These are phyloP conservation scores for Xylariomycetidae sp. DNA, from an alignment of 2,329 filamentous ascomycete species.

Conservation along the genomic window DNA sequence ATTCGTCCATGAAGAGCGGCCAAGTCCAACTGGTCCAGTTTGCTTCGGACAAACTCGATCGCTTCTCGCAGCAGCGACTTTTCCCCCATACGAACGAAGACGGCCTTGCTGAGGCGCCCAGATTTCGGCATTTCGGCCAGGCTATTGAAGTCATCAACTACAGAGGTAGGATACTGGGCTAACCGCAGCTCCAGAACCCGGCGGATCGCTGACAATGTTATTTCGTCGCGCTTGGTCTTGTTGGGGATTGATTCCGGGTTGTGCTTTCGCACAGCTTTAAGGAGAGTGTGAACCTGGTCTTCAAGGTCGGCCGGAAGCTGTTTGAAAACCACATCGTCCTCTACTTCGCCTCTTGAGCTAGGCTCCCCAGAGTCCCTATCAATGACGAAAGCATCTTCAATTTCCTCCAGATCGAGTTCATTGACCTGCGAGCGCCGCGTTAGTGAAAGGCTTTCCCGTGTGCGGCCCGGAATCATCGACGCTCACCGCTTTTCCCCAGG, in stretches of 20 bases:
- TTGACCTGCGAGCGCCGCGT: slow-evolving; percentile 31
- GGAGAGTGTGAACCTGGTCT: slow-evolving; percentile 45
- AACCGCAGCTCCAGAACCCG: slow-evolving; percentile 33
- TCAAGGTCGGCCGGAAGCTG: slow-evolving; percentile 46
- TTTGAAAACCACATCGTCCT: slow-evolving; percentile 31
- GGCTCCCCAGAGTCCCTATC: slow-evolving; percentile 51
- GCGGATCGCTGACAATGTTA: slow-evolving; percentile 36
- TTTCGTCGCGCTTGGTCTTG: slow-evolving; percentile 45
- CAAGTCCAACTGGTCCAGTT: slow-evolving; percentile 14
- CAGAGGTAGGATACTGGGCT: slow-evolving; percentile 37
- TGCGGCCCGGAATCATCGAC: too few relatives aligned
- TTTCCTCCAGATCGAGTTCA: slow-evolving; percentile 56
- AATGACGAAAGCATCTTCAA: slow-evolving; percentile 73
- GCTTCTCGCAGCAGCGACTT: slow-evolving; percentile 61
- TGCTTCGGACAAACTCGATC: slow-evolving; percentile 31
- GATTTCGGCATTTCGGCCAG: slow-evolving; percentile 25
- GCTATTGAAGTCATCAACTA: slow-evolving; percentile 36
- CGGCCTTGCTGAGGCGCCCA: slow-evolving; percentile 52
- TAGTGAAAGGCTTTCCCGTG: slow-evolving; percentile 15
- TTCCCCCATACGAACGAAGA: slow-evolving; percentile 66
- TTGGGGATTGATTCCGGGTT: slow-evolving; percentile 39
- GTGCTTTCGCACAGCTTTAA: slow-evolving; percentile 45
- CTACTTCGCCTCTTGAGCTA: slow-evolving; percentile 42
- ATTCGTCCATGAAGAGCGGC: slow-evolving; percentile 9
- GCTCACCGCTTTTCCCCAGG: slow-evolving; percentile 40